Evolutionary conservation across 345 rosid genomes (phyloP).

Genomic region (Arabis hirsuta): DNA sequence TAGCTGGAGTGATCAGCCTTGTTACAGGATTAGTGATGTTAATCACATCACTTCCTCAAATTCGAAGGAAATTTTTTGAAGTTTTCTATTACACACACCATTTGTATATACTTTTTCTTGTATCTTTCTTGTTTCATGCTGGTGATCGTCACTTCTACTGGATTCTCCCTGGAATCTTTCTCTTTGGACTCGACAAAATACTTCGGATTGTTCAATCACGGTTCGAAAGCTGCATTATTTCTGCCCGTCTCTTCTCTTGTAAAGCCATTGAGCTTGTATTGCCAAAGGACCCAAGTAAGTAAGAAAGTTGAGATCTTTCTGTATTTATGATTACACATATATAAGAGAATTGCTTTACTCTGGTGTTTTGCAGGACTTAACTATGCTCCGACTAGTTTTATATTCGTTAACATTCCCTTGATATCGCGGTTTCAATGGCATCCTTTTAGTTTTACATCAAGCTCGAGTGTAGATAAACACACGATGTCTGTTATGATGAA

Average conservation of each 20-base stretch:
- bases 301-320: constrained; percentile 25
- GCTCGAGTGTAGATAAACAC: constrained; percentile 56
- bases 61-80: constrained; percentile 76
- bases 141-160: constrained; percentile 86
- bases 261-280: constrained; percentile 65
- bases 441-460: constrained; percentile 77
- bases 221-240: constrained; percentile 55
- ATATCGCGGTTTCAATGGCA: constrained; percentile 81
- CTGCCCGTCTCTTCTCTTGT: constrained; percentile 62
- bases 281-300: constrained; percentile 77
- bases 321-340: not conserved
- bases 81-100: constrained; percentile 81
- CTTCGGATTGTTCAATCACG: constrained; percentile 73
- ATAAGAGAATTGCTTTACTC: no score
- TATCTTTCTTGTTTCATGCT: constrained; percentile 78
- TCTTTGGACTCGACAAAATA: constrained; percentile 75
- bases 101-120: constrained; percentile 65
- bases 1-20: constrained; percentile 73
- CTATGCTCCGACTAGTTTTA: constrained; percentile 65
- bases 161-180: constrained; percentile 75
- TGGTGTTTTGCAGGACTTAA: constrained; percentile 57
- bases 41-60: constrained; percentile 86
- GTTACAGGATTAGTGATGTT: constrained; percentile 68
- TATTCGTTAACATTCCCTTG: constrained; percentile 70
- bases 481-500: constrained; percentile 65